Evolutionary conservation across 2,329 filamentous ascomycete genomes (phyloP).

Genomic region (Helminthosporium solani): DNA sequence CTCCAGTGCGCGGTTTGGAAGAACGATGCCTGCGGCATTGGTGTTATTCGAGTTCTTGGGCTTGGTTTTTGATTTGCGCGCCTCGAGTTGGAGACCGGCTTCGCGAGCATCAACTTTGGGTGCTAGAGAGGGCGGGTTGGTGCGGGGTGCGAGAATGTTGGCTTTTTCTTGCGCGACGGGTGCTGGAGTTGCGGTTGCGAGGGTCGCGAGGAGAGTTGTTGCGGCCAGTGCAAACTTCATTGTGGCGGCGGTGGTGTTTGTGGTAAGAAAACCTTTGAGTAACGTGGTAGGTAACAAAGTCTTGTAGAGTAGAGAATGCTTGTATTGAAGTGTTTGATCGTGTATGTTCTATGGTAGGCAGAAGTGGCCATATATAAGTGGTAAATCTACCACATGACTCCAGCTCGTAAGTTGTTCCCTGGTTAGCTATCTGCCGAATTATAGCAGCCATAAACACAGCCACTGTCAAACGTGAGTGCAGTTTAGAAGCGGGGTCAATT

Average conservation of each 20-base stretch:
- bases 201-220: constrained; percentile 25
- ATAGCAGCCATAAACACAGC: no score
- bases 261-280: not conserved
- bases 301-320: no score
- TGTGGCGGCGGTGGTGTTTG: constrained; percentile 1
- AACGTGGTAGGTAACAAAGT: not conserved
- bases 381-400: no score
- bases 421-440: no score
- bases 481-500: no score
- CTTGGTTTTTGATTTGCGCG: constrained; percentile 15
- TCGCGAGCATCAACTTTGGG: constrained; percentile 15
- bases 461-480: no score
- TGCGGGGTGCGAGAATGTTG: not conserved
- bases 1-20: constrained; percentile 25
- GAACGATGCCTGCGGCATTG: constrained; percentile 19
- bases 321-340: no score
- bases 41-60: constrained; percentile 11
- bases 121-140: constrained; percentile 1
- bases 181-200: constrained; percentile 31
- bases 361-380: no score
- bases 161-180: constrained; percentile 19
- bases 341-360: no score
- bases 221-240: constrained; percentile 31
- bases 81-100: constrained; percentile 19
- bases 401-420: no score